phyloP scores from a whole-genome alignment of 352 stramenopile genomes.

The Phytopythium sindhum region DNA sequence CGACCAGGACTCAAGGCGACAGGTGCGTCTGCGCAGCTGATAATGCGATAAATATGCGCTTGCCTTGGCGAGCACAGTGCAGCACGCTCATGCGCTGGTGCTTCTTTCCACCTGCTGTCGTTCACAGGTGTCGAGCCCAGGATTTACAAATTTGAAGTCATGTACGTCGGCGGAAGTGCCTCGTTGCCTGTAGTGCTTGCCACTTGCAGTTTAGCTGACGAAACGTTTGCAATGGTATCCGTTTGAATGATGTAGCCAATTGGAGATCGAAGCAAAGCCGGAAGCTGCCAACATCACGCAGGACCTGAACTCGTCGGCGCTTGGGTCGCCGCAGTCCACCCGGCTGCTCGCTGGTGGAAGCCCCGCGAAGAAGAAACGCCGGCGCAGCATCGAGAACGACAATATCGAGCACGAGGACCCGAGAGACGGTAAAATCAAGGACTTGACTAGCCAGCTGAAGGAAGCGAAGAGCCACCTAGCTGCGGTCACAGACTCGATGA shows the following conservation, averaged over 20 bases:
- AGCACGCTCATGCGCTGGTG: neutral
- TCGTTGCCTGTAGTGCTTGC: neutral
- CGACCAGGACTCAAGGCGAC: conserved; percentile 40
- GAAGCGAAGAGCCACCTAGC: neutral
- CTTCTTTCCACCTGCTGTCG: neutral
- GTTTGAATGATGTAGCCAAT: conserved; percentile 4
- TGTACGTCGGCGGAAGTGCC: conserved; percentile 27
- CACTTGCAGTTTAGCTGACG: neutral
- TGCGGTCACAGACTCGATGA: neutral
- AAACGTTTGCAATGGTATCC: neutral
- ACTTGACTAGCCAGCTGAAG: neutral
- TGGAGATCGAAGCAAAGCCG: conserved; percentile 6
- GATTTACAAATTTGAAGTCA: conserved; percentile 65
- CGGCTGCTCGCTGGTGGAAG: neutral
- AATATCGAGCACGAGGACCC: conserved; percentile 4
- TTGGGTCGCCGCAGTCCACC: conserved; percentile 6
- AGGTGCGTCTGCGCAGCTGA: conserved; percentile 11
- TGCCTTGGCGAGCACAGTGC: conserved; percentile 1
- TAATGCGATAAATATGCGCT: neutral
- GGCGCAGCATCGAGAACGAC: conserved; percentile 21
- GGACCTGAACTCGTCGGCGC: conserved; percentile 13
- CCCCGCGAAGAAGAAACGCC: conserved; percentile 14
- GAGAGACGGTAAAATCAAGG: neutral
- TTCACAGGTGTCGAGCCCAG: conserved; percentile 30
- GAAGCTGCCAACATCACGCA: conserved; percentile 10